phyloP scores from a whole-genome alignment of 2,329 filamentous ascomycete species.

The Fusarium floridanum region DNA sequence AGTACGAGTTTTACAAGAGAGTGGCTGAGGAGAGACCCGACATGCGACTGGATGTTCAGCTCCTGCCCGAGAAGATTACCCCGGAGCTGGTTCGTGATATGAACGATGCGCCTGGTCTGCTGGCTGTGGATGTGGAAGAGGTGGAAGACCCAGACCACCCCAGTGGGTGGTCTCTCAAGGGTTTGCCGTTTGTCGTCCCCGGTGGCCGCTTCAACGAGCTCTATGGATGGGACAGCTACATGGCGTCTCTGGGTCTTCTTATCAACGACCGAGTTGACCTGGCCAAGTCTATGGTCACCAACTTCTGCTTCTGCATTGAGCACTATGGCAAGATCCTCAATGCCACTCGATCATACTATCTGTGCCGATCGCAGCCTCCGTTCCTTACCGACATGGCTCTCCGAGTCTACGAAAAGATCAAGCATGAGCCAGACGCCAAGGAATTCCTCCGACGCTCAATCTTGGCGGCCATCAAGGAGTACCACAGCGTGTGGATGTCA shows the following conservation, averaged over 20 bases:
- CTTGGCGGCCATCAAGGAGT: conserved; percentile 96
- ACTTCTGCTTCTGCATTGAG: conserved; percentile 98
- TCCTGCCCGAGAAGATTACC: conserved; percentile 82
- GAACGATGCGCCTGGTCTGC: conserved; percentile 87
- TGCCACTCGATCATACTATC: conserved; percentile 95
- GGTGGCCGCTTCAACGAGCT: conserved; percentile 98
- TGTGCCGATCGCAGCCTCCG: conserved; percentile 92
- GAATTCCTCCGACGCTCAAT: conserved; percentile 86
- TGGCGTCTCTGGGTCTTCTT: conserved; percentile 92
- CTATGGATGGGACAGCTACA: conserved; percentile 99
- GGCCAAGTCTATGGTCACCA: conserved; percentile 93
- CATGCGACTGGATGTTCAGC: conserved; percentile 86
- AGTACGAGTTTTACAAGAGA: conserved; percentile 88
- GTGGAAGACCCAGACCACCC: conserved; percentile 67
- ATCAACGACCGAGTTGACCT: conserved; percentile 87
- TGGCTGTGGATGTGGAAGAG: conserved; percentile 91
- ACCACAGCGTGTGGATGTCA: conserved; percentile 88
- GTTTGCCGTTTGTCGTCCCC: conserved; percentile 95
- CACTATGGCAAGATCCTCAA: conserved; percentile 99
- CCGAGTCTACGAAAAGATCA: conserved; percentile 92
- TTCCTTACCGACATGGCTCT: conserved; percentile 98
- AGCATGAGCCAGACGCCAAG: conserved; percentile 81
- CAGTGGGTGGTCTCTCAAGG: conserved; percentile 79
- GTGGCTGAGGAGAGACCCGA: conserved; percentile 85
- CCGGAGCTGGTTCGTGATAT: conserved; percentile 84